These are phyloP conservation scores for Solanum clarkiae DNA, from an alignment of 257 asterid species.

Conservation along the genomic window DNA sequence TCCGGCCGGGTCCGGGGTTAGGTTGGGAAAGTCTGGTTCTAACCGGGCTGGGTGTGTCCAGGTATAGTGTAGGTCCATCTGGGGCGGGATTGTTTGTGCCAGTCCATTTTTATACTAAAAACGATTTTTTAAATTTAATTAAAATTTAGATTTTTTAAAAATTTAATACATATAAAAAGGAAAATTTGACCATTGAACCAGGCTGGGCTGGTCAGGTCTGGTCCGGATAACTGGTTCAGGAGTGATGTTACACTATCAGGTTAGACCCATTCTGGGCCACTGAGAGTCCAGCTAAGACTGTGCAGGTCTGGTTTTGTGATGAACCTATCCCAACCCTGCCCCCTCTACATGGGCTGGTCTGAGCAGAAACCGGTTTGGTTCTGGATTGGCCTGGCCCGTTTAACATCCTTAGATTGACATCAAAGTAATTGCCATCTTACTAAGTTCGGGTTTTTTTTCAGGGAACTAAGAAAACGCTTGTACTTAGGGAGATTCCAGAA, in stretches of 20 bases:
- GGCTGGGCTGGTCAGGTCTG: background rate
- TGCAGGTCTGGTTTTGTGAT: background rate
- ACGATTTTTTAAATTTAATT: too few species aligned
- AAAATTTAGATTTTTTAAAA: background rate
- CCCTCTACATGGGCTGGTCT: background rate
- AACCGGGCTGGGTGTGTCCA: background rate
- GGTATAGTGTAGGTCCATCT: background rate
- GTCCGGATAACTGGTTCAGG: background rate
- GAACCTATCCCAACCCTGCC: background rate
- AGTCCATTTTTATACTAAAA: background rate
- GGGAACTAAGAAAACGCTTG: slow-evolving; percentile 74
- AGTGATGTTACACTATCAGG: background rate
- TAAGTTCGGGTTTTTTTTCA: slow-evolving; percentile 13
- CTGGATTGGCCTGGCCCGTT: background rate
- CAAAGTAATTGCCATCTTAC: background rate
- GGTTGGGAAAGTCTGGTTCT: background rate
- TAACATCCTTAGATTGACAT: background rate
- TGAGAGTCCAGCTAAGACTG: background rate
- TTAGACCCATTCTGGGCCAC: background rate
- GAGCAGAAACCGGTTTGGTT: background rate
- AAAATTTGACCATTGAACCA: background rate
- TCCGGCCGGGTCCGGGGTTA: background rate
- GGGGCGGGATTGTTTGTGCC: background rate
- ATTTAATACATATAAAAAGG: background rate
- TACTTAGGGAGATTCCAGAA: slow-evolving; percentile 85